Evolutionary conservation across 352 stramenopile species (phyloP).

Genomic region (Phytopythium helicoides): DNA sequence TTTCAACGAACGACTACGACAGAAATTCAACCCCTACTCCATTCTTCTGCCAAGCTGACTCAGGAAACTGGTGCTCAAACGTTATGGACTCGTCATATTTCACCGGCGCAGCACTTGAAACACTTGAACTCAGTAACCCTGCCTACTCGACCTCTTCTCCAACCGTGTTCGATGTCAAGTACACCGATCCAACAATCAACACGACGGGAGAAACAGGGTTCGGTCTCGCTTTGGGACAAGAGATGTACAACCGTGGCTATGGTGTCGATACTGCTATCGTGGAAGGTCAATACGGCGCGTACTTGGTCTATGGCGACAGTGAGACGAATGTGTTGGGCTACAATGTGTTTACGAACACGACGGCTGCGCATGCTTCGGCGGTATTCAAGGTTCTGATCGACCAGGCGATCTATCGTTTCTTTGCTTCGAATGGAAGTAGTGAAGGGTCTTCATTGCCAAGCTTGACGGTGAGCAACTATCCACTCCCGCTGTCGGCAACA

Average conservation of each 20-base stretch:
- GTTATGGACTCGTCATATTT: too few relatives aligned
- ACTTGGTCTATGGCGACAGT: slow-evolving; percentile 42
- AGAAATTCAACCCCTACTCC: too few relatives aligned
- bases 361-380: slow-evolving; percentile 35
- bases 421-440: slow-evolving; percentile 25
- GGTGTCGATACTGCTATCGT: slow-evolving; percentile 8
- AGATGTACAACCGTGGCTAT: slow-evolving; percentile 51
- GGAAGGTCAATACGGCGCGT: slow-evolving; percentile 45
- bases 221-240: slow-evolving; percentile 37
- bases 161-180: slow-evolving; percentile 52
- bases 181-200: slow-evolving; percentile 46
- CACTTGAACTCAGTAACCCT: slow-evolving; percentile 16
- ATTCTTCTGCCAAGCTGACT: too few relatives aligned
- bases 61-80: too few relatives aligned
- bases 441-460: slow-evolving; percentile 17
- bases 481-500: slow-evolving; percentile 44
- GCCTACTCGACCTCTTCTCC: slow-evolving; percentile 40
- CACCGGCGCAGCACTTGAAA: slow-evolving; percentile 25
- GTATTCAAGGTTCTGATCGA: slow-evolving; percentile 72
- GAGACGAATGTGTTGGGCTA: slow-evolving; percentile 51
- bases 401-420: slow-evolving; percentile 56
- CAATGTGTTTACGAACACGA: slow-evolving; percentile 66
- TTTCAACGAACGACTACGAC: slow-evolving; percentile 23
- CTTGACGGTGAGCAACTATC: slow-evolving; percentile 51
- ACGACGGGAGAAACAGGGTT: slow-evolving; percentile 42